Conservation (phyloP, 257 asterid species). For the Nicotiana undulata region DNA sequence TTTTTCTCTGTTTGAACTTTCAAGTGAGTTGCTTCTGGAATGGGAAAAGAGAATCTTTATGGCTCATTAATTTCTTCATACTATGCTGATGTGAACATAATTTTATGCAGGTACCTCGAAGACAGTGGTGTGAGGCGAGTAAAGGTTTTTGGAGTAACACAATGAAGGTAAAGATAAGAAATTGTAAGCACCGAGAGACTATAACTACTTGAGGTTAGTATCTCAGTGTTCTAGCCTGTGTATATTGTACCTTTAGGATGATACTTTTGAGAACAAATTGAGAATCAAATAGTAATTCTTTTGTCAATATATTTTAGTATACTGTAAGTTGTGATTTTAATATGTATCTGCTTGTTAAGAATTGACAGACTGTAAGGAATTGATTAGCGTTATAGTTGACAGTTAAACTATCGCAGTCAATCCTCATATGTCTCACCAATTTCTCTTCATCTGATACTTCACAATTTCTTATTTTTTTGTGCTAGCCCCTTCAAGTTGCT, state of each 20-base stretch:
- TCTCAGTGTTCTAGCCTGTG: not conserved
- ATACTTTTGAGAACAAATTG: not conserved
- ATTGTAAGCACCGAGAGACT: slow-evolving; percentile 47
- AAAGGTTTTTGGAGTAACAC: slow-evolving; percentile 23
- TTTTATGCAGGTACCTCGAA: slow-evolving; percentile 47
- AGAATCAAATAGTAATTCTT: not conserved
- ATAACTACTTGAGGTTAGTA: slow-evolving; percentile 27
- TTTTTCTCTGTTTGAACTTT: too few relatives aligned
- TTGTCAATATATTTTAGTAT: not conserved
- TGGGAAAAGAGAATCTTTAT: not conserved
- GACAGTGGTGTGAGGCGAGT: slow-evolving; percentile 60
- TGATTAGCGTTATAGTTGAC: too few relatives aligned
- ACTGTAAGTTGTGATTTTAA: not conserved
- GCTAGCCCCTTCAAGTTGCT: too few relatives aligned
- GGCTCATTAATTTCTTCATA: not conserved
- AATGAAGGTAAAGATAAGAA: slow-evolving; percentile 49
- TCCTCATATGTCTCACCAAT: too few relatives aligned
- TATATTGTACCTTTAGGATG: not conserved
- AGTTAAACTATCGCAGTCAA: too few relatives aligned
- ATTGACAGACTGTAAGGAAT: too few relatives aligned
- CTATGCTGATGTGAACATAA: not conserved
- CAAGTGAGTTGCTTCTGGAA: too few relatives aligned
- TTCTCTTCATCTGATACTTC: too few relatives aligned
- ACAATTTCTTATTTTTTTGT: too few relatives aligned
- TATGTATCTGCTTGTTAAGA: not conserved